phyloP scores from a whole-genome alignment of 805 yeast genomes.

The Saccharomycopsis amapae region DNA sequence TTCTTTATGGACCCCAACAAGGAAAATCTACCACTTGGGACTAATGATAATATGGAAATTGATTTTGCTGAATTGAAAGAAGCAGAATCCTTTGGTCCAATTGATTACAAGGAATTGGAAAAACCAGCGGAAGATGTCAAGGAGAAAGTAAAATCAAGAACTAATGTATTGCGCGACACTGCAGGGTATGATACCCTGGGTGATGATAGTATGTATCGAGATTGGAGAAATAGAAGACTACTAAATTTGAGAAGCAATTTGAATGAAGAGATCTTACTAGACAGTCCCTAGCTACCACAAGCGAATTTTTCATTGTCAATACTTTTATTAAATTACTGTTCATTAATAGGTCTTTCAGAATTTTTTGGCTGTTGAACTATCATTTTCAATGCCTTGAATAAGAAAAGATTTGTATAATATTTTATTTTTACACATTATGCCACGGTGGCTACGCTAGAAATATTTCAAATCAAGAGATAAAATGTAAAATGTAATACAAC shows the following conservation, averaged over 20 bases:
- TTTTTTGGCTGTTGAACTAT: too few species aligned
- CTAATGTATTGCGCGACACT: neutral
- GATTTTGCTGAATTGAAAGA: neutral
- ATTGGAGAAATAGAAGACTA: neutral
- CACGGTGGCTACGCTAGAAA: too few species aligned
- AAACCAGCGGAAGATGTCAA: too few species aligned
- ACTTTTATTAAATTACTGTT: too few species aligned
- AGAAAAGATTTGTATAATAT: too few species aligned
- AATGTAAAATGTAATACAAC: too few species aligned
- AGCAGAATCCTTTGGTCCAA: neutral
- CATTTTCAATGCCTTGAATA: too few species aligned
- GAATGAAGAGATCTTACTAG: neutral
- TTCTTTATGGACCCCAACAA: slow-evolving; percentile 1
- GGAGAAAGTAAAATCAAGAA: neutral
- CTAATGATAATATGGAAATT: neutral
- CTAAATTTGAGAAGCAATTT: neutral
- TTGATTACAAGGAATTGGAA: slow-evolving; percentile 1
- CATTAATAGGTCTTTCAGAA: too few species aligned
- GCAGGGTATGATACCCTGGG: neutral
- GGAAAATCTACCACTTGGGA: neutral
- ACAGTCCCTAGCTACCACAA: too few species aligned
- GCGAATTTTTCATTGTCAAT: too few species aligned
- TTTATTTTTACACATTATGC: too few species aligned
- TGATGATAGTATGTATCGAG: neutral
- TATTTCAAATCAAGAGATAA: too few species aligned